A percentile compares a stretch with the other conserved stretches of the same genome.
These are phyloP conservation scores for Chondrus crispus DNA, from an alignment of 23 red algal genomes.

Conservation along the genomic window DNA sequence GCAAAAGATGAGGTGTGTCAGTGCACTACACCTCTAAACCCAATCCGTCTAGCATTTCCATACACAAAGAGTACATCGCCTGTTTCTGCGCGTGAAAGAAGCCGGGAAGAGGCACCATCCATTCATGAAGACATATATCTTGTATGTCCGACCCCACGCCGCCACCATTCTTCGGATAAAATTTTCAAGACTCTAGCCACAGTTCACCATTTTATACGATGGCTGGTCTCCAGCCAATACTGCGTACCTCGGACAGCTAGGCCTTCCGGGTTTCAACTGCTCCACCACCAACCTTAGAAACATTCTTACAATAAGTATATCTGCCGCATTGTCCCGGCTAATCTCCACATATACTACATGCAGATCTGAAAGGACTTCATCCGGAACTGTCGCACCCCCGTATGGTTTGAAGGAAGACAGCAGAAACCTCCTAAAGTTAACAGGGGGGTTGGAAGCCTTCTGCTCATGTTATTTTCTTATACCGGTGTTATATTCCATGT, in stretches of 20 bases:
- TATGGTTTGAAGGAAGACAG: neutral
- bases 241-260: neutral
- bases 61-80: neutral
- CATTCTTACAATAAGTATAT: neutral
- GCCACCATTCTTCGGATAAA: neutral
- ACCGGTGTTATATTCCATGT: too few species aligned
- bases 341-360: neutral
- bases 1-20: too few species aligned
- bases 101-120: neutral
- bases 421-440: neutral
- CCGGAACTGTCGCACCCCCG: neutral
- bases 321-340: neutral
- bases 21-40: too few species aligned
- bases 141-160: neutral
- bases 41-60: neutral
- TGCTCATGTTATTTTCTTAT: too few species aligned
- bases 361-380: neutral
- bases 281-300: neutral
- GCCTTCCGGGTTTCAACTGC: neutral
- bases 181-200: neutral
- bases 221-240: neutral
- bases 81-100: slow-evolving; percentile 5
- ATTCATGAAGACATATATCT: neutral
- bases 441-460: too few species aligned
- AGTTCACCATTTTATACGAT: neutral